Evolutionary conservation across 2,329 filamentous ascomycete species (phyloP).

Genomic region (Exserohilum turcica): DNA sequence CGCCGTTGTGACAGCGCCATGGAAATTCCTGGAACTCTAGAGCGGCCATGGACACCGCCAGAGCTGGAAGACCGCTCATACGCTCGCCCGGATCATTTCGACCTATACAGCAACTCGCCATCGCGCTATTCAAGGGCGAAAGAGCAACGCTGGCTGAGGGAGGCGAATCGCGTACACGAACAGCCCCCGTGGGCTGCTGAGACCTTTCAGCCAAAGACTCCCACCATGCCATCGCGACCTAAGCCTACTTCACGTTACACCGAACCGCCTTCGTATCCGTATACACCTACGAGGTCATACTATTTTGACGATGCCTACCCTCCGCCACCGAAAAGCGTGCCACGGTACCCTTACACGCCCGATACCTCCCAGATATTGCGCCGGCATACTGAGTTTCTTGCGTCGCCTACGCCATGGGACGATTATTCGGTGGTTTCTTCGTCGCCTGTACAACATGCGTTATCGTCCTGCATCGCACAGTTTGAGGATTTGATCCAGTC

Average conservation of each 20-base stretch:
- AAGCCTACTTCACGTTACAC: slow-evolving; percentile 23
- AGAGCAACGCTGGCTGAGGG: slow-evolving; percentile 16
- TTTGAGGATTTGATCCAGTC: slow-evolving; percentile 40
- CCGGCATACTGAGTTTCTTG: slow-evolving; percentile 17
- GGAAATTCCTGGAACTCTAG: slow-evolving; percentile 26
- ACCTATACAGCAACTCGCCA: slow-evolving; percentile 21
- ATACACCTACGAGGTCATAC: slow-evolving; percentile 29
- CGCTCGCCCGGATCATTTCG: slow-evolving; percentile 28
- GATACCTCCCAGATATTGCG: slow-evolving; percentile 35
- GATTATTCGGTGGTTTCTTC: slow-evolving; percentile 20
- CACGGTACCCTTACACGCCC: slow-evolving; percentile 42
- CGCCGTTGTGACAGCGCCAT: slow-evolving; percentile 22
- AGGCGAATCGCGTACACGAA: neutral
- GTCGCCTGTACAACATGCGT: slow-evolving; percentile 38
- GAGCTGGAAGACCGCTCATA: slow-evolving; percentile 26
- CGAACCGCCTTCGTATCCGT: slow-evolving; percentile 20
- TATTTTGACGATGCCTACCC: slow-evolving; percentile 16
- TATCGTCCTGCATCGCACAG: slow-evolving; percentile 40
- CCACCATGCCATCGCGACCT: slow-evolving; percentile 19
- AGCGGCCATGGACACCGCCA: slow-evolving; percentile 41
- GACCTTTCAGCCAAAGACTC: slow-evolving; percentile 16
- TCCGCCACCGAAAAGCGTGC: slow-evolving; percentile 10
- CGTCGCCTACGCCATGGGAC: slow-evolving; percentile 36
- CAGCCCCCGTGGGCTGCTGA: slow-evolving; percentile 5
- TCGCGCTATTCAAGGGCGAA: slow-evolving; percentile 14